A percentile compares a stretch with the other conserved stretches of the same genome.
Evolutionary conservation across 495 filamentous ascomycete species (phyloP).

Genomic region (Monascus purpureus): DNA sequence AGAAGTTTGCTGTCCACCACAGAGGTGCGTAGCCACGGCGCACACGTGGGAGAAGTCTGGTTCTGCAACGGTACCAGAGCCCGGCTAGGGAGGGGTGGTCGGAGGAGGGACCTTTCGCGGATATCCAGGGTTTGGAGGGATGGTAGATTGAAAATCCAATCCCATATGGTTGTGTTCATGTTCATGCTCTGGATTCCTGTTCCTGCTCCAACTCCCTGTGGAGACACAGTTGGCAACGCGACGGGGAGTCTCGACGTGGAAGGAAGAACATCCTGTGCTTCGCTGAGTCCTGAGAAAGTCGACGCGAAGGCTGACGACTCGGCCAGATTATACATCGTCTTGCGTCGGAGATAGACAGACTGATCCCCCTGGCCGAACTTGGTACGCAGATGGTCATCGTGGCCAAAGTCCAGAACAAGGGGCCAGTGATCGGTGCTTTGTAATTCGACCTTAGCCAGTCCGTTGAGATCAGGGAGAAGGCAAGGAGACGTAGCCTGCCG

Average conservation of each 20-base stretch:
- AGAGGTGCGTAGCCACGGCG: conserved; percentile 39
- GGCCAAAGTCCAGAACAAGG: conserved; percentile 62
- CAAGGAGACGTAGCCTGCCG: conserved; percentile 50
- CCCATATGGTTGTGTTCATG: conserved; percentile 43
- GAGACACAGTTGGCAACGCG: conserved; percentile 12
- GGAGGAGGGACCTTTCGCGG: conserved; percentile 60
- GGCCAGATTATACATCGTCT: conserved; percentile 51
- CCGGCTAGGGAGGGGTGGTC: conserved; percentile 38
- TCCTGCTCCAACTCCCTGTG: conserved; percentile 10
- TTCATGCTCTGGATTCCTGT: conserved; percentile 23
- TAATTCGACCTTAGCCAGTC: conserved; percentile 53
- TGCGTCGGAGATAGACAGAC: conserved; percentile 67
- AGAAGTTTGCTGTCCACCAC: conserved; percentile 68
- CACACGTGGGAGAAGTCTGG: conserved; percentile 21
- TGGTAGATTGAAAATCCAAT: conserved; percentile 63
- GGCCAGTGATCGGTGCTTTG: conserved; percentile 69
- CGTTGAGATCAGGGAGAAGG: conserved; percentile 65
- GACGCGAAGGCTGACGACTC: conserved; percentile 60
- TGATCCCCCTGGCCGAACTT: conserved; percentile 58
- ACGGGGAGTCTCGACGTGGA: conserved; percentile 13
- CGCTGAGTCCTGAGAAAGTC: conserved; percentile 40
- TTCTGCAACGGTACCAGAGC: conserved; percentile 15
- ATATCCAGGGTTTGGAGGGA: conserved; percentile 53
- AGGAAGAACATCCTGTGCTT: conserved; percentile 26
- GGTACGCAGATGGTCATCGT: conserved; percentile 44